Evolutionary conservation across 768 basidiomycete species (phyloP), one percentile per base, ranked within the genome.

Genomic region (Daedalea quercina): DNA sequence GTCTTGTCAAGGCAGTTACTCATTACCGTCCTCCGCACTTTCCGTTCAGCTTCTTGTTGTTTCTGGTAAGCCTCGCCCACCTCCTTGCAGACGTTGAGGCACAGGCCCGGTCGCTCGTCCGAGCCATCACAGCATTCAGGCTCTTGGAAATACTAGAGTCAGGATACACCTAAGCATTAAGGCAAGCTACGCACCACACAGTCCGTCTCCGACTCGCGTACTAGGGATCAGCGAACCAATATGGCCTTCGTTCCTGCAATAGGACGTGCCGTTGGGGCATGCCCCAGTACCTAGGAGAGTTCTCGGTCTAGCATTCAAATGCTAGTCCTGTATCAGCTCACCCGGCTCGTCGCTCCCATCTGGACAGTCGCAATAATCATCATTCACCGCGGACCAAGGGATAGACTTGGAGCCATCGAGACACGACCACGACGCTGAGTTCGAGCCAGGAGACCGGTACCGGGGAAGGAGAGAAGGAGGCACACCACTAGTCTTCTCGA

Each of bases 261-360:
- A 88, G 75, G 95, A 97, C 25, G 67, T 70, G 22, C 75, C 78
- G 57, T 85, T 79, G 3, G 80, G 76, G 65, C 93, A 96, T 26
- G 94, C 93, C 52, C 87, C 80, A 22, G 93, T 94, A 47, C 91
- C 90, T 93, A 47, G 46, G 34, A 43, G 17, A 22, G 20, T 13
- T 17, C 9, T 33, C 9, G 12, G 20, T 31, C n/a, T 31, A 47
- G 17, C 19, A 47, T 17, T 40, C 3, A 15, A 6, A 40, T 40
- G 17, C 4, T 6, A 15, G 9, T 35, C 15, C 23, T 19, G n/a
- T n/a, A 19, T 28, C 22, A 22, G 24, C 61, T 40, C 51, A 85
- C 94, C 94, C 67, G 94, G 94, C 66, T 97, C 94, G 58, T 97
- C 94, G 57, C 88, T 93, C n/a, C 93, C 93, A 63, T 96, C 94